A percentile compares a stretch with the other conserved stretches of the same genome.
These are phyloP conservation scores for Elongisporangium senticosum DNA, from an alignment of 352 stramenopile genomes.

Conservation along the genomic window DNA sequence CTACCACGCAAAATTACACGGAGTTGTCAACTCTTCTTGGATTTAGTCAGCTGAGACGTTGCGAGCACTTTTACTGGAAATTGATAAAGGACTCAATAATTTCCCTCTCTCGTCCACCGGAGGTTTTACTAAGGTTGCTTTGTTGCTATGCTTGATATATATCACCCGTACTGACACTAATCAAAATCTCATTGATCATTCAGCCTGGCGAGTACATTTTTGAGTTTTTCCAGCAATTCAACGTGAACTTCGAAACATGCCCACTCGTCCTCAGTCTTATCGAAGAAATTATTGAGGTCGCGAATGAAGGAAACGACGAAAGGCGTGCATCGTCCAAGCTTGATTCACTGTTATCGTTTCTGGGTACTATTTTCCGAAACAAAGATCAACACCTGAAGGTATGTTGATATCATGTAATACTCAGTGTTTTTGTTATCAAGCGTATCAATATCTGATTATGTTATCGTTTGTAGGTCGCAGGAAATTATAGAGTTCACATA, in stretches of 20 bases:
- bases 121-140: conserved; percentile 74
- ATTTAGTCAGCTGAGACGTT: conserved; percentile 71
- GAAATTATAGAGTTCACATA: conserved; percentile 86
- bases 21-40: conserved; percentile 4
- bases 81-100: conserved; percentile 73
- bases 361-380: conserved; percentile 81
- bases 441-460: neutral
- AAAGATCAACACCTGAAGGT: conserved; percentile 77
- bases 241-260: conserved; percentile 86
- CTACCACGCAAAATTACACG: conserved; percentile 3
- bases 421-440: neutral
- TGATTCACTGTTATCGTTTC: conserved; percentile 74
- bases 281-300: conserved; percentile 83
- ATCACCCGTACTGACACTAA: neutral
- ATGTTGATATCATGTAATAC: neutral
- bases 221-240: conserved; percentile 88
- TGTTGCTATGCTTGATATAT: neutral
- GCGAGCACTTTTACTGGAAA: conserved; percentile 78
- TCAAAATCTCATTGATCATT: neutral
- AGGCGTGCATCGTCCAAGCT: conserved; percentile 71
- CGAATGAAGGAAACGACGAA: conserved; percentile 61
- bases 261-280: conserved; percentile 84
- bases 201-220: conserved; percentile 87
- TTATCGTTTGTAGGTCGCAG: conserved; percentile 33
- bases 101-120: conserved; percentile 69